Conservation (phyloP, 202 grass and related monocot genomes). For the Setaria viridis region DNA sequence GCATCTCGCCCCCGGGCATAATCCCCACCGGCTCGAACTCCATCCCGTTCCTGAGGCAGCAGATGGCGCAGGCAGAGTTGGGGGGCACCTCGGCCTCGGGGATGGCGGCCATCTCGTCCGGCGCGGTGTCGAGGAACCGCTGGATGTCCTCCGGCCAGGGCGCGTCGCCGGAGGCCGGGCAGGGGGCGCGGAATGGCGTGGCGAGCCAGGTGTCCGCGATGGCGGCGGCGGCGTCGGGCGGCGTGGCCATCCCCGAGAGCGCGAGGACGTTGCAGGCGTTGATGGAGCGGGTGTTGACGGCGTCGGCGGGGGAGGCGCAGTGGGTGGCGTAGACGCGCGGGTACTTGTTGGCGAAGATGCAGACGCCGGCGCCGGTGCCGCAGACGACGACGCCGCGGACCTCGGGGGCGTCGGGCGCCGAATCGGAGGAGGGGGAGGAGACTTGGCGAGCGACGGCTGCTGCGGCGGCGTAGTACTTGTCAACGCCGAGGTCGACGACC, state of each 20-base stretch:
- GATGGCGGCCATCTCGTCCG: constrained; percentile 81
- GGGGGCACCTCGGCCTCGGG: constrained; percentile 9
- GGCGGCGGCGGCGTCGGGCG: constrained; percentile 48
- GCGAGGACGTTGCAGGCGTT: constrained; percentile 91
- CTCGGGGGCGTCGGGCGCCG: constrained; percentile 25
- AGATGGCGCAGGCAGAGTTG: constrained; percentile 64
- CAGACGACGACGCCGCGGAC: constrained; percentile 72
- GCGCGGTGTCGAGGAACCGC: constrained; percentile 62
- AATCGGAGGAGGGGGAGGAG: constrained; percentile 29
- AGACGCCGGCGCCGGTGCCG: constrained; percentile 81
- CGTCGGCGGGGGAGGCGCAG: constrained; percentile 71
- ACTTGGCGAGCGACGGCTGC: constrained; percentile 63
- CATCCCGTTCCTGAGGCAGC: constrained; percentile 84
- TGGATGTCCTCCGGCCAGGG: constrained; percentile 79
- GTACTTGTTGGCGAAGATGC: constrained; percentile 97
- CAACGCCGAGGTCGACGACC: constrained; percentile 75
- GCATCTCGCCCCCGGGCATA: constrained; percentile 94
- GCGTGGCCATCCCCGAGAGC: constrained; percentile 67
- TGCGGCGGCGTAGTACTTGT: constrained; percentile 91
- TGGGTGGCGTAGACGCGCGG: constrained; percentile 80
- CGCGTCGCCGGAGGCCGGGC: constrained; percentile 66
- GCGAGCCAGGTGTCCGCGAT: constrained; percentile 77
- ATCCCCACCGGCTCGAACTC: constrained; percentile 77
- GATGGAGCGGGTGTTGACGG: constrained; percentile 84
- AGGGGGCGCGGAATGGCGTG: constrained; percentile 82